These are phyloP conservation scores for Ceratobasidium sp. DNA, from an alignment of 1,284 basidiomycete genomes.

Conservation along the genomic window DNA sequence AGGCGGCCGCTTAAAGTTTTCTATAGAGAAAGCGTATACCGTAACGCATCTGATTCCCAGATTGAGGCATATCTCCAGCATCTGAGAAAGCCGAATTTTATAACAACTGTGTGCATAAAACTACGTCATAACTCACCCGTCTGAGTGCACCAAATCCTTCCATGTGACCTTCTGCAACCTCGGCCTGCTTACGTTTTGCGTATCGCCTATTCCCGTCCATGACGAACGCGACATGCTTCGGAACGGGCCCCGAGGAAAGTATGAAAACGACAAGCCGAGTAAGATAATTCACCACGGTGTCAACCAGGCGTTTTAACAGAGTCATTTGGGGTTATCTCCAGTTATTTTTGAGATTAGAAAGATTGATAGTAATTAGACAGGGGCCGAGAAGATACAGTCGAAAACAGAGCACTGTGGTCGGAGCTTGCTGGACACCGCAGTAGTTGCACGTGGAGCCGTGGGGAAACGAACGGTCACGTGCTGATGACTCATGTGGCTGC, in stretches of 20 bases:
- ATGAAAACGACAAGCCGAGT: conserved; percentile 68
- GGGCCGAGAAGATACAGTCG: background rate
- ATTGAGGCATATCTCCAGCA: conserved; percentile 84
- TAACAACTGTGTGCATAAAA: background rate
- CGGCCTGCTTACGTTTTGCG: conserved; percentile 77
- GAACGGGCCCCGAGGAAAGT: conserved; percentile 86
- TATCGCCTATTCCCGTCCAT: conserved; percentile 99
- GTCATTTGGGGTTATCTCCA: background rate
- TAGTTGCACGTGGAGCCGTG: conserved; percentile 9
- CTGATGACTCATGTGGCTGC: conserved; percentile 8
- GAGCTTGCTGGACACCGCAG: background rate
- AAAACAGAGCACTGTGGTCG: background rate
- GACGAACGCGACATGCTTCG: conserved; percentile 93
- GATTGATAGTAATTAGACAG: too few species aligned
- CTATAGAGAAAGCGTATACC: conserved; percentile 96
- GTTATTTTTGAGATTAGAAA: background rate
- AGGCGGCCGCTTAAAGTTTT: conserved; percentile 93
- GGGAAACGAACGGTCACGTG: conserved; percentile 36
- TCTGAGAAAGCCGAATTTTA: conserved; percentile 66
- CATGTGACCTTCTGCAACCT: conserved; percentile 82
- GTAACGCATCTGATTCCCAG: conserved; percentile 86
- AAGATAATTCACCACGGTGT: conserved; percentile 22
- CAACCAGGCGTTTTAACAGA: background rate
- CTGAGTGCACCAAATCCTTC: conserved; percentile 88
- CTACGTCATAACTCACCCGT: conserved; percentile 67